Evolutionary conservation across 345 rosid species (phyloP), one percentile per base, ranked within the genome.

Genomic region (Populus davidiana): DNA sequence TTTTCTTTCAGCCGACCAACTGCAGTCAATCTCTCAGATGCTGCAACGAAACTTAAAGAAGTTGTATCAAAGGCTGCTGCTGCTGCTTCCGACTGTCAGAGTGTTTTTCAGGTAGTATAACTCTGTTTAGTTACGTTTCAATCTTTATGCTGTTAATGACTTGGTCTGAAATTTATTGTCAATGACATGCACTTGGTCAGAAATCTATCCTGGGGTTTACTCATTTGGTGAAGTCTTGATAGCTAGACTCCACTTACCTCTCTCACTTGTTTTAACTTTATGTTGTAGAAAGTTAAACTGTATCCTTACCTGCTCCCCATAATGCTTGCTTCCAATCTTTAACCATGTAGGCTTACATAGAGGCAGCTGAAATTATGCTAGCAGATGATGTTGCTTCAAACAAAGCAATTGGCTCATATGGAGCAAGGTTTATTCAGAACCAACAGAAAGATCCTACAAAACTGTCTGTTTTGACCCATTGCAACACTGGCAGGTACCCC

Each of bases 401-500:
- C 79, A 91, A 91, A 85, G 93, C 97, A 49, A 93, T 93, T n/a
- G 96, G 99, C 17, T 78, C 87, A 49, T 82, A 81, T 75, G 99
- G 99, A 74, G 91, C 93, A 21, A 83, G 75, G 73, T 87, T 90
- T 72, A 69, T 96, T 79, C 85, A 79, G 79, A 77, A 85, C 33
- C 88, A 84, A 29, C 78, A 79, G 78, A 83, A 86, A 74, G 82
- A 84, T 76, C 78, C 85, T 8, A 75, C 81, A 17, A 85, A 77
- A 82, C 83, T 93, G 54, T 90, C 90, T 52, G 85, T 96, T 80
- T 79, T 96, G 77, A 96, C 99, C 64, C 99, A 93, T 86, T 96
- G 99, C 91, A 96, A 96, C 79, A 96, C 99, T 44, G 98, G 98
- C 81, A 95, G 98, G 98, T 94, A 72, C 67, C 33, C 67, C 16